phyloP scores from a whole-genome alignment of 176 grass and related monocot genomes.

The Olyra latifolia region DNA sequence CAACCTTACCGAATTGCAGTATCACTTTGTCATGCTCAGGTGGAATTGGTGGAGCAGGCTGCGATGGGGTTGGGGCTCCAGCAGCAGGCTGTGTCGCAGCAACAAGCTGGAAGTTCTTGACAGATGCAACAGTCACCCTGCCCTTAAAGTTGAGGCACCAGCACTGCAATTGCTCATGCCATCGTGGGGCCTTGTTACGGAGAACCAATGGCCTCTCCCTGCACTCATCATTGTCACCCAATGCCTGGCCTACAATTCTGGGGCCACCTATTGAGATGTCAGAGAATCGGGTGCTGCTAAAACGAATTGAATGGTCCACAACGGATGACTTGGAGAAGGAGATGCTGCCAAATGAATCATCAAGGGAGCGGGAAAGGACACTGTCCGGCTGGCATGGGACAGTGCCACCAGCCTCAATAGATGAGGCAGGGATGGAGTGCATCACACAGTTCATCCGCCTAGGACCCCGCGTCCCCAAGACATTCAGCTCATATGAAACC shows the following conservation, averaged over 20 bases:
- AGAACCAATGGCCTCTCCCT: conserved; percentile 70
- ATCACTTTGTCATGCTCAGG: conserved; percentile 70
- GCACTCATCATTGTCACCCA: conserved; percentile 42
- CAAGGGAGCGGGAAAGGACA: conserved; percentile 38
- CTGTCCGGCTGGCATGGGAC: conserved; percentile 57
- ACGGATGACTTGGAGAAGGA: conserved; percentile 59
- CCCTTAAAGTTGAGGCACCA: conserved; percentile 93
- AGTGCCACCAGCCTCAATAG: conserved; percentile 63
- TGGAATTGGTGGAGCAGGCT: conserved; percentile 34
- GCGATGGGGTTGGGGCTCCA: conserved; percentile 27
- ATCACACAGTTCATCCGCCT: conserved; percentile 88
- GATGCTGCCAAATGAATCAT: conserved; percentile 80
- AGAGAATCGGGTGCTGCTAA: conserved; percentile 68
- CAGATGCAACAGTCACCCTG: conserved; percentile 74
- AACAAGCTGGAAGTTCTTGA: conserved; percentile 93
- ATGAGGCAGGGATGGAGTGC: conserved; percentile 75
- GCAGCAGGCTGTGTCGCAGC: conserved; percentile 46
- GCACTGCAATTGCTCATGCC: conserved; percentile 90
- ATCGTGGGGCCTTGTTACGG: conserved; percentile 81
- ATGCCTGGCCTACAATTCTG: conserved; percentile 24
- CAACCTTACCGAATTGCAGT: conserved; percentile 78
- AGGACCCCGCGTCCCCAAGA: conserved; percentile 81
- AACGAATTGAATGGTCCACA: conserved; percentile 50
- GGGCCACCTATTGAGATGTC: conserved; percentile 49
- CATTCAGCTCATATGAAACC: conserved; percentile 88